Conservation (phyloP, 2,329 filamentous ascomycete genomes). For the Metarhizium rileyi region DNA sequence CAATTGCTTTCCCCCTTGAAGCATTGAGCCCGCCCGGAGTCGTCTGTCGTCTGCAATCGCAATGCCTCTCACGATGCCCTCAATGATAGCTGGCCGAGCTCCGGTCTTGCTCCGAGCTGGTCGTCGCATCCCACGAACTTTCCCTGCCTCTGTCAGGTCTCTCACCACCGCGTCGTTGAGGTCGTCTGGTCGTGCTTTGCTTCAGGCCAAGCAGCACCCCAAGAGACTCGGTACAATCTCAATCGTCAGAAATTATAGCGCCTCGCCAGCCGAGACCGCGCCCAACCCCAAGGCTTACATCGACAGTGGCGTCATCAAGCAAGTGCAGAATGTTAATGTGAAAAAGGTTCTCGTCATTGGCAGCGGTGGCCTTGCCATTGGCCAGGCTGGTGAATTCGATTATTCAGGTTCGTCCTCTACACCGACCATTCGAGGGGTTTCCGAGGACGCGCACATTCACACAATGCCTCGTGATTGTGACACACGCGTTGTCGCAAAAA, state of each 20-base stretch:
- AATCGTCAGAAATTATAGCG: slow-evolving; percentile 31
- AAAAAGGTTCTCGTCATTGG: slow-evolving; percentile 98
- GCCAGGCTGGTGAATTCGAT: slow-evolving; percentile 96
- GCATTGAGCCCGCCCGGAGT: slow-evolving; percentile 24
- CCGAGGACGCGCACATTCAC: neutral
- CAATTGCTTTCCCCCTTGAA: slow-evolving; percentile 22
- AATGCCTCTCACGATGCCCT: slow-evolving; percentile 30
- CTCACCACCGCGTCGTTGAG: slow-evolving; percentile 30
- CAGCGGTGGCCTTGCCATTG: slow-evolving; percentile 89
- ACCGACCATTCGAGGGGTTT: neutral
- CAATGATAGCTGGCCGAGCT: slow-evolving; percentile 44
- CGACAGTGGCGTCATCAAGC: slow-evolving; percentile 77
- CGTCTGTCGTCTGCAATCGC: slow-evolving; percentile 9
- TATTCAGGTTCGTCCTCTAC: slow-evolving; percentile 74
- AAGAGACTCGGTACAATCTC: slow-evolving; percentile 41
- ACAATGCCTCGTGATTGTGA: neutral
- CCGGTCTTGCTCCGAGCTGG: slow-evolving; percentile 48
- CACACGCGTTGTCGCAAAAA: neutral
- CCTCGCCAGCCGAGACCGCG: slow-evolving; percentile 50
- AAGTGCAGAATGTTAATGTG: slow-evolving; percentile 71
- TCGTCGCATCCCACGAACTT: slow-evolving; percentile 36
- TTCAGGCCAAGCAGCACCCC: slow-evolving; percentile 18
- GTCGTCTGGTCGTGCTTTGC: slow-evolving; percentile 22
- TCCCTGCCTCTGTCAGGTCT: slow-evolving; percentile 33
- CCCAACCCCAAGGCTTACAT: slow-evolving; percentile 82